These are phyloP conservation scores for Termitomyces sp. DNA, from an alignment of 768 basidiomycete genomes.

Conservation along the genomic window DNA sequence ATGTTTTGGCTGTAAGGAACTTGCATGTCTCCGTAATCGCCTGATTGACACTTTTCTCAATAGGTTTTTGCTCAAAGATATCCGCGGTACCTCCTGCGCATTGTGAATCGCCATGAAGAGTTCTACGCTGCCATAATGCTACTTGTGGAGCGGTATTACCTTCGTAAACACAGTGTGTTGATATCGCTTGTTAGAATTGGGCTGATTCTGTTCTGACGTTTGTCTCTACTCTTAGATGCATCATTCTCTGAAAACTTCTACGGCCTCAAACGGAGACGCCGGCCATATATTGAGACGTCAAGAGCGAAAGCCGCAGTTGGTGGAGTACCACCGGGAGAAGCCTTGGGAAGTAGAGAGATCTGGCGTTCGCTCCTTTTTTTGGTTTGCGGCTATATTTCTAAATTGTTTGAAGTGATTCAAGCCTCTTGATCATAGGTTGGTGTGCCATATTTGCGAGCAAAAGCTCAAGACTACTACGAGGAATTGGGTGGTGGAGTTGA, in stretches of 20 bases:
- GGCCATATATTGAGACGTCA: conserved; percentile 67
- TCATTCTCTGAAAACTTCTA: conserved; percentile 98
- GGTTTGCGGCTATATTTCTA: conserved; percentile 39
- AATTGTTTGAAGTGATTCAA: neutral
- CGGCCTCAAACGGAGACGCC: conserved; percentile 77
- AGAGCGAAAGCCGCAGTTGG: conserved; percentile 66
- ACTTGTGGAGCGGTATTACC: conserved; percentile 87
- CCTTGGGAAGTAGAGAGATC: conserved; percentile 63
- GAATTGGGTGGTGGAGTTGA: conserved; percentile 79
- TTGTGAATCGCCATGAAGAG: conserved; percentile 95
- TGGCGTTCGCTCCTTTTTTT: conserved; percentile 77
- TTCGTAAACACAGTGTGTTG: conserved; percentile 75
- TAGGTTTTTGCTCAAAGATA: conserved; percentile 94
- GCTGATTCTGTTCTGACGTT: neutral
- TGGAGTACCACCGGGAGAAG: conserved; percentile 61
- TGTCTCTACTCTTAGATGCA: conserved; percentile 54
- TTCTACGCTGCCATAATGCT: conserved; percentile 90
- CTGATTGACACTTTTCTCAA: conserved; percentile 1
- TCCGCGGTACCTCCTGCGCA: conserved; percentile 85
- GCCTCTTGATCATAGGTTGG: conserved; percentile 56
- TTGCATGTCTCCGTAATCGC: neutral
- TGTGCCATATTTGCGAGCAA: conserved; percentile 85
- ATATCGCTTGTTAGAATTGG: neutral
- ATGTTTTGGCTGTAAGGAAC: conserved; percentile 78
- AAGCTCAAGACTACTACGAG: conserved; percentile 89